Conservation (phyloP, 2,329 filamentous ascomycete genomes). For the Monosporascus cannonballus region DNA sequence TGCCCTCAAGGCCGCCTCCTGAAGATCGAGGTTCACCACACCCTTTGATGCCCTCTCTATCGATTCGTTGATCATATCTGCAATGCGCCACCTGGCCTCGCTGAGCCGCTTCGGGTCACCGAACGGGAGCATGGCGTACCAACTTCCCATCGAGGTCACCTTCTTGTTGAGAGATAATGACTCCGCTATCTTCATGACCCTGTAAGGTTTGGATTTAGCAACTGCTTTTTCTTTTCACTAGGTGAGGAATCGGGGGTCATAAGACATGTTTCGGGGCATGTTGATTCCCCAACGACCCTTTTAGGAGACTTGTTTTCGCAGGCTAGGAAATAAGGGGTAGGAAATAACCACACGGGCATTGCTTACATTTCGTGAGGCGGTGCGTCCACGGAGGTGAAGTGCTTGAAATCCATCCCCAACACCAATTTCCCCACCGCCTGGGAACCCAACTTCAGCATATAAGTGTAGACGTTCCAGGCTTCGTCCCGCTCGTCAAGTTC, state of each 20-base stretch:
- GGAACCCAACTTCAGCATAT: constrained; percentile 43
- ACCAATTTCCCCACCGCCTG: constrained; percentile 40
- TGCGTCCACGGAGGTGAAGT: constrained; percentile 38
- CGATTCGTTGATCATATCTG: constrained; percentile 31
- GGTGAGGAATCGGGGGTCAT: too few relatives aligned
- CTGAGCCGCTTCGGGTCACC: constrained; percentile 44
- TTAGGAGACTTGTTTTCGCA: too few relatives aligned
- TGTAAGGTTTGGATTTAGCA: too few relatives aligned
- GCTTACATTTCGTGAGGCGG: constrained; percentile 39
- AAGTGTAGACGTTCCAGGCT: constrained; percentile 43
- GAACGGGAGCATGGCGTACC: constrained; percentile 52
- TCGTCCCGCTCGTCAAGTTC: constrained; percentile 42
- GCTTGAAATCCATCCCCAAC: constrained; percentile 38
- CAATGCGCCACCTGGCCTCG: constrained; percentile 26
- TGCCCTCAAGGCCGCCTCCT: constrained; percentile 44
- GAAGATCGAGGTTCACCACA: constrained; percentile 33
- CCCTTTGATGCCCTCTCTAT: constrained; percentile 33
- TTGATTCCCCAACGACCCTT: too few relatives aligned
- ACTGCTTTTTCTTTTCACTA: too few relatives aligned
- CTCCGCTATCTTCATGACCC: constrained; percentile 42
- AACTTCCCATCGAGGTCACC: constrained; percentile 45
- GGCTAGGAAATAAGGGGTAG: too few relatives aligned
- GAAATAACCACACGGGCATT: too few relatives aligned
- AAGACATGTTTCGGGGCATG: too few relatives aligned
- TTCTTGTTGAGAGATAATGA: constrained; percentile 53